phyloP scores from a whole-genome alignment of 1,284 basidiomycete species.

The Tilletiopsis washingtonensis region DNA sequence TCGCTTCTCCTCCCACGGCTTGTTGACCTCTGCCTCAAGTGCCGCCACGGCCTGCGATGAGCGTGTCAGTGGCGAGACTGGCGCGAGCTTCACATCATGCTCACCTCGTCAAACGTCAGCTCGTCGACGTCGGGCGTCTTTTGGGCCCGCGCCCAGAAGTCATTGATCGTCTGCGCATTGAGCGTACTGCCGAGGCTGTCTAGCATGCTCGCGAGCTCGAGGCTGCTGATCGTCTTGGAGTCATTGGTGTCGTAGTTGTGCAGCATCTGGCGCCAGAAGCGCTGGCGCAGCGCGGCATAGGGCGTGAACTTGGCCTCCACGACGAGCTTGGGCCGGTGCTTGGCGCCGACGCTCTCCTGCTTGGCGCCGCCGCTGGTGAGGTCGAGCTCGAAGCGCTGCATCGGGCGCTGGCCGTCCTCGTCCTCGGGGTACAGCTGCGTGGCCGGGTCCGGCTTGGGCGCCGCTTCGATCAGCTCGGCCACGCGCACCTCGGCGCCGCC shows the following conservation, averaged over 20 bases:
- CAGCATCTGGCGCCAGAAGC: conserved; percentile 83
- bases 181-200: conserved; percentile 93
- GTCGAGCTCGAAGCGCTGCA: conserved; percentile 26
- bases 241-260: conserved; percentile 87
- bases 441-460: conserved; percentile 25
- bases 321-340: conserved; percentile 23
- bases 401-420: conserved; percentile 16
- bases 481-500: conserved; percentile 26
- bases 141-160: conserved; percentile 53
- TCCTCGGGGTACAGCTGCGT: conserved; percentile 26
- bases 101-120: conserved; percentile 63
- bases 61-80: conserved; percentile 1
- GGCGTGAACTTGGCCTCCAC: conserved; percentile 85
- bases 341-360: conserved; percentile 27
- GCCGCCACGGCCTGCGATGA: conserved; percentile 13
- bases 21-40: conserved; percentile 28
- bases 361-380: conserved; percentile 19
- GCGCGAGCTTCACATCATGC: conserved; percentile 58
- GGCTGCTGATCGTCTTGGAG: conserved; percentile 64
- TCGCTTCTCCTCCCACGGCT: conserved; percentile 27
- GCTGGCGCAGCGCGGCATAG: conserved; percentile 57
- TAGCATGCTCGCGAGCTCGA: conserved; percentile 91
- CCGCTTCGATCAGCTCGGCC: conserved; percentile 25
- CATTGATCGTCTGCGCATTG: conserved; percentile 67
- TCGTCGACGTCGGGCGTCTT: conserved; percentile 62